Percentiles rank a stretch among this genome's conserved stretches.
These are phyloP conservation scores for Ophiostoma ips DNA, from an alignment of 2,329 filamentous ascomycete genomes.

Conservation along the genomic window DNA sequence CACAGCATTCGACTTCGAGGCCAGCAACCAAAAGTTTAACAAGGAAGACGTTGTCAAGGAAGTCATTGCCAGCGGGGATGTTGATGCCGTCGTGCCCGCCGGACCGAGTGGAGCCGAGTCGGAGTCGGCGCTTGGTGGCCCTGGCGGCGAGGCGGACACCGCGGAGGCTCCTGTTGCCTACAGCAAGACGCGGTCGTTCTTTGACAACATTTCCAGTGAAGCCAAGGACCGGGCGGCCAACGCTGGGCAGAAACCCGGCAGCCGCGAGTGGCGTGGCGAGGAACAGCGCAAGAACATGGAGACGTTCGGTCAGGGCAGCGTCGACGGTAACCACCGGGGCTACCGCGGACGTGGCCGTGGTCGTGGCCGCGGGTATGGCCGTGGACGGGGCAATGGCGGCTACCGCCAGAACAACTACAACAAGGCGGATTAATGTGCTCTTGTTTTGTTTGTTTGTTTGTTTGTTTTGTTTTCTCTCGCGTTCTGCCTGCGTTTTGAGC, in stretches of 20 bases:
- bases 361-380: slow-evolving; percentile 40
- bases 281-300: slow-evolving; percentile 89
- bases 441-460: neutral
- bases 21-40: slow-evolving; percentile 77
- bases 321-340: slow-evolving; percentile 63
- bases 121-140: neutral
- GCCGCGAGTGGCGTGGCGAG: slow-evolving; percentile 57
- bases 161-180: slow-evolving; percentile 43
- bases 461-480: neutral
- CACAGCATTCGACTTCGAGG: slow-evolving; percentile 84
- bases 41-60: slow-evolving; percentile 79
- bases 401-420: slow-evolving; percentile 9
- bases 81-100: slow-evolving; percentile 21
- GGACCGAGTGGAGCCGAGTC: slow-evolving; percentile 15
- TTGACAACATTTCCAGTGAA: slow-evolving; percentile 96
- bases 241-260: slow-evolving; percentile 41
- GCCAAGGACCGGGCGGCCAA: slow-evolving; percentile 75
- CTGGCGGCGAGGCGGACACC: neutral
- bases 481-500: neutral
- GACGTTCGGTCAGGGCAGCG: slow-evolving; percentile 92
- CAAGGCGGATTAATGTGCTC: neutral
- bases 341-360: slow-evolving; percentile 71
- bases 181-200: slow-evolving; percentile 83
- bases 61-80: slow-evolving; percentile 46
- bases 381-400: slow-evolving; percentile 22